Percentiles rank a stretch among this genome's conserved stretches.
Conservation (phyloP, 176 grass and related monocot species). For the Zizania latifolia region DNA sequence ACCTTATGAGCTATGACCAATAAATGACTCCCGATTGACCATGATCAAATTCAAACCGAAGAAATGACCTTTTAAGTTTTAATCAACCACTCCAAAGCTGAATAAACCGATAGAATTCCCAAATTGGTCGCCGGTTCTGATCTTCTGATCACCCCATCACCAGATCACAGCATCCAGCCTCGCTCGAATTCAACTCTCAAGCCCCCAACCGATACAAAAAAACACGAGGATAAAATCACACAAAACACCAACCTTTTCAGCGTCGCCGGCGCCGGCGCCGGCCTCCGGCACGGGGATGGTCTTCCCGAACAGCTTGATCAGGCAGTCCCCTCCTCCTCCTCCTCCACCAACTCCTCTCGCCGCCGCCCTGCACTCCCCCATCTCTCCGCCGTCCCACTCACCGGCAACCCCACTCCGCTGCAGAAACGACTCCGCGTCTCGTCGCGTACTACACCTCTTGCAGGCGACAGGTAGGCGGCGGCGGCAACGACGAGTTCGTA, state of each 20-base stretch:
- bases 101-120: not conserved
- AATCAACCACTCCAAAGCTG: not conserved
- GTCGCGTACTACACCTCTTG: not conserved
- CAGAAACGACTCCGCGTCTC: not conserved
- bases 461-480: not conserved
- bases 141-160: not conserved
- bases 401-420: not conserved
- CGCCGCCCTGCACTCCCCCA: slow-evolving; percentile 26
- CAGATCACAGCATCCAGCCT: not conserved
- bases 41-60: not conserved
- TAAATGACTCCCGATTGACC: not conserved
- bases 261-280: slow-evolving; percentile 10
- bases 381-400: not conserved
- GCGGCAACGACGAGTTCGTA: not conserved
- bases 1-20: not conserved
- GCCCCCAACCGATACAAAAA: not conserved
- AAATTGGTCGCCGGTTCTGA: not conserved
- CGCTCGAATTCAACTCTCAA: not conserved
- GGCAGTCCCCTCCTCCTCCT: slow-evolving; percentile 28
- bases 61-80: not conserved
- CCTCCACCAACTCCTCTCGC: not conserved
- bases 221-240: not conserved
- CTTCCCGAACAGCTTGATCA: slow-evolving; percentile 84
- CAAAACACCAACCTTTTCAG: slow-evolving; percentile 31
- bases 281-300: slow-evolving; percentile 53